Base-by-base conservation (phyloP, 2,329 filamentous ascomycete species). In the Xylaria sp. region DNA sequence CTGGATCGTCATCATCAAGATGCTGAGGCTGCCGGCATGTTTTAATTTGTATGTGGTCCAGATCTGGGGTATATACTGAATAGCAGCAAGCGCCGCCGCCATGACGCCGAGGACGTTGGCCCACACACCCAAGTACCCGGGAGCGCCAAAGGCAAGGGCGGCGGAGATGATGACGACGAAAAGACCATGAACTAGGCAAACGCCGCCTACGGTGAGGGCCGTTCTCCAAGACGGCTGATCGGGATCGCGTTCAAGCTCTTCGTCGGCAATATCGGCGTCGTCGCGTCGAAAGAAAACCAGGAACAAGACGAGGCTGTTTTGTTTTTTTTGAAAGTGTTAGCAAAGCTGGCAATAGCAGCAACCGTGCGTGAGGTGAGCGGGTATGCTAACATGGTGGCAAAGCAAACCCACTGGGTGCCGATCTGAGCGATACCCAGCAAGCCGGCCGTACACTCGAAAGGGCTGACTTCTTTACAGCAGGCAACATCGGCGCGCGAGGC, bases 1-100 rank as follows among this genome's bases (percentile, higher is more conserved):
- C 80, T 99, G 96, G 40, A 99, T 97, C 78, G 92, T 92, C 94
- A 99, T 98, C 92, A 97, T 98, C 4, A 93, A 91, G 65, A 99
- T 96, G 76, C 93, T 97, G 74, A 99, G 83, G 79, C 94, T 97
- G 63, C 94, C 94, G 1, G 97, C 92, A 75, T 94, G 91, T 78
- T 95, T 92, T 66, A 97, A 84, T 61, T 85, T 87, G 81, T 93
- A 97, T 0, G 96, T 99, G 61, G 92, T 97, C 82, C 90, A 94
- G 72, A 99, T 97, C 81, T 99, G 96, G 0, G 96, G 96, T 17
- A 99, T 84, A 80, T 98, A 99, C 81, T 99, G 96, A 26, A 98
- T 87, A 0, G 89, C 91, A 0, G 96, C 93, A 5, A 99, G 88
- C 1, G 88, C 81, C 0, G 93, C 92, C 20, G 93, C 90, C 78